These are phyloP conservation scores for Populus nigra DNA, from an alignment of 345 rosid species.

Conservation along the genomic window DNA sequence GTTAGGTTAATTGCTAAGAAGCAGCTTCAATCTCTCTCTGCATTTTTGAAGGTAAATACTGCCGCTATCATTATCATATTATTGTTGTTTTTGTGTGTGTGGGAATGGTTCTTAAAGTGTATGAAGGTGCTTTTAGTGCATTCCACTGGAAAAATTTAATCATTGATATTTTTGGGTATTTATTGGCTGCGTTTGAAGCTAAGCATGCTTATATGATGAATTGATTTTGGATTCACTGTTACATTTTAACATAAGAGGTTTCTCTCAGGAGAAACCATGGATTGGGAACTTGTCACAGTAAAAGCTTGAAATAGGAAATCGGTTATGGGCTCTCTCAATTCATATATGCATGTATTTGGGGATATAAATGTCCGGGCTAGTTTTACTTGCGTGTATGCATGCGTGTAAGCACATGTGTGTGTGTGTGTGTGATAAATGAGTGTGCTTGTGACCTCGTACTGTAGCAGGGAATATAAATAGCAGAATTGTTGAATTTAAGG, in stretches of 20 bases:
- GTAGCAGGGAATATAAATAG: neutral
- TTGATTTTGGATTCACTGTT: neutral
- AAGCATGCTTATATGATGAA: neutral
- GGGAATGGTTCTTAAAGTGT: neutral
- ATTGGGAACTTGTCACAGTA: constrained; percentile 13
- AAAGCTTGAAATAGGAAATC: neutral
- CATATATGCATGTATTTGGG: neutral
- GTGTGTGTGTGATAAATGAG: neutral
- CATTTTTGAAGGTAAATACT: constrained; percentile 77
- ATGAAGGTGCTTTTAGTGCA: neutral
- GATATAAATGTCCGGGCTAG: constrained; percentile 1
- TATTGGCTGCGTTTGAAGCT: neutral
- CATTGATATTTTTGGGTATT: neutral
- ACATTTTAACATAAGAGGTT: neutral
- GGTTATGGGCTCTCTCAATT: neutral
- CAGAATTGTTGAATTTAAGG: neutral
- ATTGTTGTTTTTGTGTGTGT: neutral
- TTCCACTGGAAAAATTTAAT: neutral
- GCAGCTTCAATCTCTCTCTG: constrained; percentile 89
- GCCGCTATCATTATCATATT: too few relatives aligned
- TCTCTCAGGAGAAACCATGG: constrained; percentile 9
- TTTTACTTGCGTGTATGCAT: neutral
- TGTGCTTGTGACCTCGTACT: neutral
- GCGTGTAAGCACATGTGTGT: neutral
- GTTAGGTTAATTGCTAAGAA: constrained; percentile 67